Evolutionary conservation across 192 early-diverging fungal species (phyloP).

Genomic region (Rhizophagus sp.): DNA sequence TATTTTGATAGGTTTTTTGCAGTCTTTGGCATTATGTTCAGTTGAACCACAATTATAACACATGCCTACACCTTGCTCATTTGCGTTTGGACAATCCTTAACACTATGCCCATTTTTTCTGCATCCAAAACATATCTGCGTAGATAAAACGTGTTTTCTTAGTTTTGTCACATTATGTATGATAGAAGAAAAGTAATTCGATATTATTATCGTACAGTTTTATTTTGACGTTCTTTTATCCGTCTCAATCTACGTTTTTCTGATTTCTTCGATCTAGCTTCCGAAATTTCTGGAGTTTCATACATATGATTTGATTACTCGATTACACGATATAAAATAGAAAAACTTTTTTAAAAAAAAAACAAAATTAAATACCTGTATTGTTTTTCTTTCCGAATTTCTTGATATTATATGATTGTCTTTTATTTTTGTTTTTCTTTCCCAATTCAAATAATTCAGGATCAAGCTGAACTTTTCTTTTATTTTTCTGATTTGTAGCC

Average conservation of each 20-base stretch:
- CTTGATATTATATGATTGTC: not conserved
- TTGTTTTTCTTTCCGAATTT: not conserved
- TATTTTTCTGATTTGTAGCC: constrained; percentile 19
- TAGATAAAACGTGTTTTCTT: not conserved
- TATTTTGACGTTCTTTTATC: constrained; percentile 3
- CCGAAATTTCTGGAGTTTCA: not conserved
- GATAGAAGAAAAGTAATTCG: not conserved
- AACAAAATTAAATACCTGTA: not conserved
- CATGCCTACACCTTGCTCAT: constrained; percentile 54
- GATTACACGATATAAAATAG: not conserved
- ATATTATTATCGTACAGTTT: not conserved
- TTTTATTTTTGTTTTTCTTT: constrained; percentile 19
- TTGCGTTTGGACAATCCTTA: constrained; percentile 73
- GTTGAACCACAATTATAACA: constrained; percentile 90
- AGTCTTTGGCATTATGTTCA: constrained; percentile 82
- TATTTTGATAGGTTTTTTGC: constrained; percentile 57
- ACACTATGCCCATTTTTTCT: constrained; percentile 82
- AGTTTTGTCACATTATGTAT: not conserved
- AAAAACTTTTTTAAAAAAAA: no score
- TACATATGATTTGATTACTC: not conserved
- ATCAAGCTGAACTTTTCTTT: constrained; percentile 23
- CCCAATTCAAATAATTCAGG: not conserved
- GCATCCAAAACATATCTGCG: constrained; percentile 82
- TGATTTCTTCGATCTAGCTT: not conserved
- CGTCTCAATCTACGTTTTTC: constrained; percentile 16